Conservation (phyloP, 1,284 basidiomycete species). For the Fomitopsis schrenkii region DNA sequence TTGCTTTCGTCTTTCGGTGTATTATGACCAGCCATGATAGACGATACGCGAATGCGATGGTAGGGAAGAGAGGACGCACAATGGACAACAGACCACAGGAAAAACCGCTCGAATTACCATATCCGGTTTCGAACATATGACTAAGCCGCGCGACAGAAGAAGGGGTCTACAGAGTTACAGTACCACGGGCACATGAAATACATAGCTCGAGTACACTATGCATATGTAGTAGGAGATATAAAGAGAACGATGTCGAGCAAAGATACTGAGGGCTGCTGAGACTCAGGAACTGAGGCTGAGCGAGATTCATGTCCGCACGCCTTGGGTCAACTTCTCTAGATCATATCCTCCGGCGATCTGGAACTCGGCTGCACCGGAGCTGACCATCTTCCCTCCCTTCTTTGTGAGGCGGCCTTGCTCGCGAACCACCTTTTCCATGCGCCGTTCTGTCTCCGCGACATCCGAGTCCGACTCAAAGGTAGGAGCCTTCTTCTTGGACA, state of each 20-base stretch:
- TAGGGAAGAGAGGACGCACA: not conserved
- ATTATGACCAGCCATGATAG: conserved; percentile 19
- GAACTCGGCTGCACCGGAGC: conserved; percentile 75
- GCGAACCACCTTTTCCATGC: conserved; percentile 88
- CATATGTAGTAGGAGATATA: too few species aligned
- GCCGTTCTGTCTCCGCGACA: conserved; percentile 63
- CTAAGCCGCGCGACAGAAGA: conserved; percentile 10
- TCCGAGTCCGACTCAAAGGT: conserved; percentile 41
- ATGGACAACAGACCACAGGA: not conserved
- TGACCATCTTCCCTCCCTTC: conserved; percentile 77
- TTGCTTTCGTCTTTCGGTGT: conserved; percentile 36
- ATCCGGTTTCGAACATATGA: conserved; percentile 19
- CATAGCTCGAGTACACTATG: too few species aligned
- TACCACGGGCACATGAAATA: too few species aligned
- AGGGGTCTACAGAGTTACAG: too few species aligned
- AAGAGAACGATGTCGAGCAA: too few species aligned
- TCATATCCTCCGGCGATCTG: conserved; percentile 71
- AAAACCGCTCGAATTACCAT: not conserved
- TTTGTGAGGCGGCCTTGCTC: conserved; percentile 80
- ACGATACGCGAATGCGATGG: not conserved
- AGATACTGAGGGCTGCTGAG: not conserved
- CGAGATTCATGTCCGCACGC: conserved; percentile 19
- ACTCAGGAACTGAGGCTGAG: not conserved
- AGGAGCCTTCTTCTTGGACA: conserved; percentile 8
- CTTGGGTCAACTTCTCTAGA: conserved; percentile 60